A percentile compares a stretch with the other conserved stretches of the same genome.
Evolutionary conservation across 352 stramenopile species (phyloP).

Genomic region (Pythium dissimile): DNA sequence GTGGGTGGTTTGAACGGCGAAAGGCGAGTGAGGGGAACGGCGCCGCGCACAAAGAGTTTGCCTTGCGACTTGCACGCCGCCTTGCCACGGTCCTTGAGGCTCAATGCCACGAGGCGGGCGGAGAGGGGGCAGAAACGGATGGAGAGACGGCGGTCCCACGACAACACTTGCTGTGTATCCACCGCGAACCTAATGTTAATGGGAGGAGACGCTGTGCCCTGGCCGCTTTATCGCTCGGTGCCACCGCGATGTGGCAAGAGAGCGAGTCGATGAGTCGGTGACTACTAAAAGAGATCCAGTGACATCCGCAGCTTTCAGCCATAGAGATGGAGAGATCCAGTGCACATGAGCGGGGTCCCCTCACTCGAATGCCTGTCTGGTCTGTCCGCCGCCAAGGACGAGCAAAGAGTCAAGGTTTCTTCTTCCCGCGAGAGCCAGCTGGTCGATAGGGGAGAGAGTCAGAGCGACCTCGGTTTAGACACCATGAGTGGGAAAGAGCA

Average conservation of each 20-base stretch:
- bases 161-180: too few relatives aligned
- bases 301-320: background rate
- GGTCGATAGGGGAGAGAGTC: background rate
- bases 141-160: background rate
- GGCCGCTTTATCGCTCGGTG: too few relatives aligned
- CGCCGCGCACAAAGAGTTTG: too few relatives aligned
- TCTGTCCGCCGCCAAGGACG: too few relatives aligned
- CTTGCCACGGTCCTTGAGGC: background rate
- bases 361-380: background rate
- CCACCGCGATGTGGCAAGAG: too few relatives aligned
- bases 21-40: too few relatives aligned
- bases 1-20: background rate
- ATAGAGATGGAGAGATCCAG: background rate
- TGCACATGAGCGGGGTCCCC: background rate
- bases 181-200: too few relatives aligned
- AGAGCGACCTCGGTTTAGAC: slow-evolving; percentile 7
- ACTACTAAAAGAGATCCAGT: background rate
- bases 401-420: background rate
- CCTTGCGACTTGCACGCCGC: too few relatives aligned
- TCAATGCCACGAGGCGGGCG: background rate
- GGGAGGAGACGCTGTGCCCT: background rate
- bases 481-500: background rate
- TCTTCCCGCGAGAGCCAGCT: background rate
- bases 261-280: background rate
- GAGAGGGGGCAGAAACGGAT: background rate